Evolutionary conservation across 192 early-diverging fungal genomes (phyloP).

Genomic region (Cetraspora pellucida): DNA sequence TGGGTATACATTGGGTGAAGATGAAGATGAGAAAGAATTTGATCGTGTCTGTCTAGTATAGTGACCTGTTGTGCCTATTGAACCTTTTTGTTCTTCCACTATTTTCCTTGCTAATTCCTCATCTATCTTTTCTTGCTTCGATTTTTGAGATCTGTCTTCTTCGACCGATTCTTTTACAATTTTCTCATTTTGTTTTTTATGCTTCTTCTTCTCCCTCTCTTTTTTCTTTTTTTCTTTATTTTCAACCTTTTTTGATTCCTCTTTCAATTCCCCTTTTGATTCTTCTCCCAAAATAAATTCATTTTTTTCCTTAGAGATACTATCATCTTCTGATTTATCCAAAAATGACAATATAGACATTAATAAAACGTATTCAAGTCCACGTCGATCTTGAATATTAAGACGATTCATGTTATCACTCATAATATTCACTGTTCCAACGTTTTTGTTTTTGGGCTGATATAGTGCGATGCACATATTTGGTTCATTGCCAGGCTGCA

Average conservation of each 20-base stretch:
- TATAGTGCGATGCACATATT: constrained; percentile 12
- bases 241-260: neutral
- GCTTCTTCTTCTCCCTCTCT: neutral
- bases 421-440: constrained; percentile 21
- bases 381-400: constrained; percentile 3
- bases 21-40: no score
- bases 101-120: constrained; percentile 26
- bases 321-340: constrained; percentile 27
- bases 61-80: no score
- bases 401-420: constrained; percentile 28
- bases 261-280: neutral
- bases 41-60: no score
- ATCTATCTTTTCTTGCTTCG: constrained; percentile 24
- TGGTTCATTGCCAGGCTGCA: constrained; percentile 9
- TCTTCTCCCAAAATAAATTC: neutral
- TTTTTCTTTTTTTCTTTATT: constrained; percentile 3
- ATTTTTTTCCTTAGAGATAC: constrained; percentile 1
- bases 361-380: constrained; percentile 23
- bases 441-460: neutral
- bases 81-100: constrained; percentile 4
- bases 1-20: no score
- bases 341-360: constrained; percentile 24
- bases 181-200: constrained; percentile 5
- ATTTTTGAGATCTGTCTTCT: neutral
- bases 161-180: neutral